A percentile compares a stretch with the other conserved stretches of the same genome.
Evolutionary conservation across 1,284 basidiomycete species (phyloP).

Genomic region (Coriolopsis trogii): DNA sequence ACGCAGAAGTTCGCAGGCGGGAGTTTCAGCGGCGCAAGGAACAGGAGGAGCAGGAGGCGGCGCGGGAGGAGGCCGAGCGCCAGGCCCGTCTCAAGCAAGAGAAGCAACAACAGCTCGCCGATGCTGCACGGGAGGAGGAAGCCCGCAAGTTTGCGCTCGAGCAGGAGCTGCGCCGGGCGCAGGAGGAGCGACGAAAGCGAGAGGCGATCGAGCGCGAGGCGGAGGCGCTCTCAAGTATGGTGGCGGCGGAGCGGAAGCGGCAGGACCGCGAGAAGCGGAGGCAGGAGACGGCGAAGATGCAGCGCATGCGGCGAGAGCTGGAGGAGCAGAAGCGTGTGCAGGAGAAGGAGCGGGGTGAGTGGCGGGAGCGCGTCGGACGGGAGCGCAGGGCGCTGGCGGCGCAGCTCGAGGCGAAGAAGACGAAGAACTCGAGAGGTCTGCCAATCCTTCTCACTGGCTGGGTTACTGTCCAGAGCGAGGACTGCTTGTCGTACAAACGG

Average conservation of each 20-base stretch:
- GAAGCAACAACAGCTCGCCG: conserved; percentile 48
- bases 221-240: conserved; percentile 51
- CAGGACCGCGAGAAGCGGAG: conserved; percentile 52
- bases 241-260: conserved; percentile 50
- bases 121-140: conserved; percentile 54
- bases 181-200: conserved; percentile 46
- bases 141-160: conserved; percentile 48
- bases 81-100: conserved; percentile 48
- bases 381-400: conserved; percentile 42
- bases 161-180: conserved; percentile 51
- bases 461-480: conserved; percentile 65
- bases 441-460: conserved; percentile 52
- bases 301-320: conserved; percentile 59
- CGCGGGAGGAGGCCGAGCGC: conserved; percentile 52
- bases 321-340: conserved; percentile 42
- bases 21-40: conserved; percentile 33
- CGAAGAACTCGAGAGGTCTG: conserved; percentile 32
- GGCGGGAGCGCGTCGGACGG: conserved; percentile 44
- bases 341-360: conserved; percentile 47
- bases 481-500: conserved; percentile 64
- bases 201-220: conserved; percentile 52
- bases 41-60: conserved; percentile 50
- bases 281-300: conserved; percentile 54
- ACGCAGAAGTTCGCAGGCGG: conserved; percentile 20
- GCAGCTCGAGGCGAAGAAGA: conserved; percentile 29